Evolutionary conservation across 768 basidiomycete species (phyloP).

Genomic region (Phaeotremella skinneri): DNA sequence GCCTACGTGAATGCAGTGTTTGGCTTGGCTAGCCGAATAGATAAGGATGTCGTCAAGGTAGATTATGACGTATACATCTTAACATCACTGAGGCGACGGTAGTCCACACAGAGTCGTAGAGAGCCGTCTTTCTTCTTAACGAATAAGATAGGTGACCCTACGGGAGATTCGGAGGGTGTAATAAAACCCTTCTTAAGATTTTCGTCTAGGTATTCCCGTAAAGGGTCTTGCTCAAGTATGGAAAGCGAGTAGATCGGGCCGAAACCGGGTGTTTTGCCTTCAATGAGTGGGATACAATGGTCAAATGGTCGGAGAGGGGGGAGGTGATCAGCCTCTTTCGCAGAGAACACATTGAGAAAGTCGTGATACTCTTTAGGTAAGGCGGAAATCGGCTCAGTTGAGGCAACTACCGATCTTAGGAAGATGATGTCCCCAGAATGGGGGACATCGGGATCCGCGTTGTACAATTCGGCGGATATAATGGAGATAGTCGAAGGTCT

Average conservation of each 20-base stretch:
- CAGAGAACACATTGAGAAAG: constrained; percentile 23
- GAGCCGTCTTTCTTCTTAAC: constrained; percentile 37
- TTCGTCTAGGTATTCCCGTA: constrained; percentile 29
- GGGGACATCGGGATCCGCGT: no score
- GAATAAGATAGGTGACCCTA: constrained; percentile 38
- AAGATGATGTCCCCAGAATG: no score
- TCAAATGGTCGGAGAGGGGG: constrained; percentile 28
- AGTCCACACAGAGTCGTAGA: constrained; percentile 34
- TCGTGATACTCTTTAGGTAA: constrained; percentile 23
- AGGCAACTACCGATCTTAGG: no score
- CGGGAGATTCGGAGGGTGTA: constrained; percentile 21
- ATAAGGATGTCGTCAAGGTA: constrained; percentile 41
- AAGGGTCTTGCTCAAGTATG: constrained; percentile 20
- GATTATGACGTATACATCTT: constrained; percentile 15
- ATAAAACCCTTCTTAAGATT: constrained; percentile 31
- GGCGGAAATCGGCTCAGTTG: no score
- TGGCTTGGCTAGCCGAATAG: constrained; percentile 12
- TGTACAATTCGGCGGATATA: no score
- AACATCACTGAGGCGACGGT: constrained; percentile 63
- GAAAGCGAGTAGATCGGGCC: constrained; percentile 36
- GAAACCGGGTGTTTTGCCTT: constrained; percentile 17
- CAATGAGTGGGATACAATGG: constrained; percentile 27
- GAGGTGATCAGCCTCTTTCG: constrained; percentile 14
- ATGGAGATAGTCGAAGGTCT: no score
- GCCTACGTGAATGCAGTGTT: constrained; percentile 23